Evolutionary conservation across 371 early-diverging fungal species (phyloP).

Genomic region (Mortierella sp.): DNA sequence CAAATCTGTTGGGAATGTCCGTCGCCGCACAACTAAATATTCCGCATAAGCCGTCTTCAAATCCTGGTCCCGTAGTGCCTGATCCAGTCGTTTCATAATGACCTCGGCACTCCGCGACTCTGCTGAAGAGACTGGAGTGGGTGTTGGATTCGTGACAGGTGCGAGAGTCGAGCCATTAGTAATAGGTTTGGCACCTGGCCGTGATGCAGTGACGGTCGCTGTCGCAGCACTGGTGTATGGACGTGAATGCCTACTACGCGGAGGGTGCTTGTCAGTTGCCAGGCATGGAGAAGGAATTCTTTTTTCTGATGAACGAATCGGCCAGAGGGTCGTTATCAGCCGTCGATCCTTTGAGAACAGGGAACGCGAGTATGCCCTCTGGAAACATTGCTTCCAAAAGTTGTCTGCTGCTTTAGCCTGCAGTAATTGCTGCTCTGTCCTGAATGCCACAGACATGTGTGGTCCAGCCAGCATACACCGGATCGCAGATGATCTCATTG

Average conservation of each 20-base stretch:
- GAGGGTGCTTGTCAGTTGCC: not conserved
- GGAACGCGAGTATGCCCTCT: slow-evolving; percentile 31
- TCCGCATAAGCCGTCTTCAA: slow-evolving; percentile 4
- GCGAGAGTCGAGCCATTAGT: not conserved
- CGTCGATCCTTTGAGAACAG: slow-evolving; percentile 10
- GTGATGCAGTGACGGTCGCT: not conserved
- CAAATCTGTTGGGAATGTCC: slow-evolving; percentile 3
- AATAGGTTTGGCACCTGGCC: not conserved
- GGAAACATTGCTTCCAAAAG: slow-evolving; percentile 37
- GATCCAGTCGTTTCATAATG: slow-evolving; percentile 9
- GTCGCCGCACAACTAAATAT: slow-evolving; percentile 10
- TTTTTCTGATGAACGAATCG: not conserved
- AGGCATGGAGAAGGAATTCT: not conserved
- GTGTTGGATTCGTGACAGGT: not conserved
- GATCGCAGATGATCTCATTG: slow-evolving; percentile 31
- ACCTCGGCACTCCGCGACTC: not conserved
- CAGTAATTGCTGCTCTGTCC: not conserved
- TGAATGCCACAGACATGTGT: not conserved
- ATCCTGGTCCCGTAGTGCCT: slow-evolving; percentile 13
- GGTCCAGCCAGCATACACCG: slow-evolving; percentile 20
- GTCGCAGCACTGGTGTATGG: slow-evolving; percentile 21
- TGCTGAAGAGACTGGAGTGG: not conserved
- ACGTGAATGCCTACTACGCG: slow-evolving; percentile 1
- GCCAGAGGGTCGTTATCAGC: not conserved
- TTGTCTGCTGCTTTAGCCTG: slow-evolving; percentile 4